Conservation (phyloP, 257 asterid species). For the Lavandula angustifolia region DNA sequence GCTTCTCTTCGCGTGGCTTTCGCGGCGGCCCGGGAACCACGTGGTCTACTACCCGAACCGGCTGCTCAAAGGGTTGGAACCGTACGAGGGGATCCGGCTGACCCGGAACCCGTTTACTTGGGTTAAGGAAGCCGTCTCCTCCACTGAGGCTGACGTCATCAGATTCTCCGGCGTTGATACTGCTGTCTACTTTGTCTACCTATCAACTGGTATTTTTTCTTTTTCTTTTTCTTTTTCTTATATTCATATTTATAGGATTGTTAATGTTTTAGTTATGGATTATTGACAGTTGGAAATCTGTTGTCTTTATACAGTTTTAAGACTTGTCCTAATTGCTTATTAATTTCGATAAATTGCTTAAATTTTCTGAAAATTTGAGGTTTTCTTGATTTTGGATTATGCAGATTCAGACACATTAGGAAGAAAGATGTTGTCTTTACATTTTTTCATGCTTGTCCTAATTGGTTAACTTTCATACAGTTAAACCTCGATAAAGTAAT, state of each 20-base stretch:
- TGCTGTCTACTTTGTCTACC: slow-evolving; percentile 92
- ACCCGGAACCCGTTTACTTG: slow-evolving; percentile 79
- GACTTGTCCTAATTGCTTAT: too few species aligned
- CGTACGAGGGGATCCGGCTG: slow-evolving; percentile 57
- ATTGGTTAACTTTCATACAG: not conserved
- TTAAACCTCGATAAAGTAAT: too few species aligned
- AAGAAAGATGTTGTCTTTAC: not conserved
- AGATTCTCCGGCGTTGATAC: slow-evolving; percentile 84
- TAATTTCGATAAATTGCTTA: too few species aligned
- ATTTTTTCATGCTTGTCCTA: not conserved
- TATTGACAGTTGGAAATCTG: too few species aligned
- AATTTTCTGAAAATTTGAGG: not conserved
- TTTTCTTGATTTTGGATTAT: not conserved
- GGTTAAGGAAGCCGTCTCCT: slow-evolving; percentile 76
- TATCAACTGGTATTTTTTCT: slow-evolving; percentile 57
- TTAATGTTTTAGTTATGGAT: too few species aligned
- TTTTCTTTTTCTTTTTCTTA: too few species aligned
- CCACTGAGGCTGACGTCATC: slow-evolving; percentile 81
- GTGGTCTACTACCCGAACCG: slow-evolving; percentile 80
- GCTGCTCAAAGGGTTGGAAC: slow-evolving; percentile 74
- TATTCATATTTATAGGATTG: too few species aligned
- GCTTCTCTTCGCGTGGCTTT: slow-evolving; percentile 76
- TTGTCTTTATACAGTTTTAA: too few species aligned
- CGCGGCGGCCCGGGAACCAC: slow-evolving; percentile 61
- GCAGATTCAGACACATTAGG: not conserved